Conservation (phyloP, 1,139 yeast genomes). For the Blastobotrys arbuscula region DNA sequence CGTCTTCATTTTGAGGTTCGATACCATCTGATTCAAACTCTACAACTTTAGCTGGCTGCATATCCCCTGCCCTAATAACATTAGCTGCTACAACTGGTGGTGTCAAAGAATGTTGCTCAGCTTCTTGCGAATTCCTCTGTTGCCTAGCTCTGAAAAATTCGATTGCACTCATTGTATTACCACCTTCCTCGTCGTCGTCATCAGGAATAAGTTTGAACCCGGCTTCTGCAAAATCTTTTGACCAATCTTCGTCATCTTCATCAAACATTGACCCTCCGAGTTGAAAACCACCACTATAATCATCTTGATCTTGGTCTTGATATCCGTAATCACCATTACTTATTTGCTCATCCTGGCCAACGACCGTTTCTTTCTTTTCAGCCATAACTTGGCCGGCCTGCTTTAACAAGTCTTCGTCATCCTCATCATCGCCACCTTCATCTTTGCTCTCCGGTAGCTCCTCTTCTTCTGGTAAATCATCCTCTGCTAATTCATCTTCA, state of each 20-base stretch:
- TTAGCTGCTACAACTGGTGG: neutral
- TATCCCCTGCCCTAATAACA: neutral
- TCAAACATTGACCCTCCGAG: slow-evolving; percentile 18
- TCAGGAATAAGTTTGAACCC: slow-evolving; percentile 20
- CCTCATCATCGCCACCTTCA: slow-evolving; percentile 27
- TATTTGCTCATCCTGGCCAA: slow-evolving; percentile 7
- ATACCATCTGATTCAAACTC: neutral
- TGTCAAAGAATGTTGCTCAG: neutral
- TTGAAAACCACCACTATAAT: neutral
- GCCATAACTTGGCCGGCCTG: too few species aligned
- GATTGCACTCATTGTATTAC: neutral
- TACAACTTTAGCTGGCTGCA: neutral
- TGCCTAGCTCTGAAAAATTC: slow-evolving; percentile 3
- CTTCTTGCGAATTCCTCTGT: slow-evolving; percentile 8
- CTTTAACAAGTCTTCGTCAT: slow-evolving; percentile 29
- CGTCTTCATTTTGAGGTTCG: neutral
- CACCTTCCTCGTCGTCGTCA: slow-evolving; percentile 10
- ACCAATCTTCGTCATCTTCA: slow-evolving; percentile 30
- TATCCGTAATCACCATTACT: slow-evolving; percentile 28
- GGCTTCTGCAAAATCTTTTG: slow-evolving; percentile 19
- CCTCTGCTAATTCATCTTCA: slow-evolving; percentile 92
- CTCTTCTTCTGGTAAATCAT: slow-evolving; percentile 50
- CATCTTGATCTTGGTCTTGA: neutral
- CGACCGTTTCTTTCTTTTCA: slow-evolving; percentile 17
- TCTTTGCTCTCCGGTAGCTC: slow-evolving; percentile 25